Base-by-base conservation (phyloP, 2,329 filamentous ascomycete genomes). In the Coniella lustricola region DNA sequence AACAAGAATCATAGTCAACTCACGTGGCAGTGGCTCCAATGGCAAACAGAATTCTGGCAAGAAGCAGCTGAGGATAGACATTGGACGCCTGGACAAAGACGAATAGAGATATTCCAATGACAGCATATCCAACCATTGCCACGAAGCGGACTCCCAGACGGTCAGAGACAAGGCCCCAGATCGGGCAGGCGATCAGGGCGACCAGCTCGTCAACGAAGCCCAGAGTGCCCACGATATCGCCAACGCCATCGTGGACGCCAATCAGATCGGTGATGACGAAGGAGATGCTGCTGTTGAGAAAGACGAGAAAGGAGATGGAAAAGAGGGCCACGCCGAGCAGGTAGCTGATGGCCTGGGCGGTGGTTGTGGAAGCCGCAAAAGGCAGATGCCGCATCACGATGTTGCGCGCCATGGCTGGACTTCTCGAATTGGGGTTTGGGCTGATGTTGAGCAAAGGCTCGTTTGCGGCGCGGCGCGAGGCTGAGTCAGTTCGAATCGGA, bases 301-400 rank as follows among this genome's bases (percentile, higher is more conserved):
- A 94, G 60, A 94, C 88, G 56, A 94, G 84, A 70, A 93, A 93
- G 47, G 85, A 85, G 61, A 94, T 93, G 66, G 83, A 88, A 72
- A 91, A 91, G 58, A 94, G 81, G 52, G 85, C 87, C 60, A 93
- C 85, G 62, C 84, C 84, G 55, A 90, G 75, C 32, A 94, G 80
- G 65, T 94, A 94, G 25, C 87, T 85, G 49, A 77, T 64, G n/a
- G 79, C 81, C 60, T 85, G 81, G 17, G 77, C 62, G 4, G 73
- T 67, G 12, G 81, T 82, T n/a, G 78, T 80, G 38, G 75, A 72
- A 18, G 72, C 64, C 53, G 78, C 72, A 65, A 84, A 84, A 22
- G 81, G 81, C 46, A 81, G 67, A 53, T 71, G 65, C 49, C 71
- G 73, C 54, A 76, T 58, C 37, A 65, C 58, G 46, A 46, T 46